phyloP scores from a whole-genome alignment of 2,329 filamentous ascomycete genomes.

The Didymella glomerata region DNA sequence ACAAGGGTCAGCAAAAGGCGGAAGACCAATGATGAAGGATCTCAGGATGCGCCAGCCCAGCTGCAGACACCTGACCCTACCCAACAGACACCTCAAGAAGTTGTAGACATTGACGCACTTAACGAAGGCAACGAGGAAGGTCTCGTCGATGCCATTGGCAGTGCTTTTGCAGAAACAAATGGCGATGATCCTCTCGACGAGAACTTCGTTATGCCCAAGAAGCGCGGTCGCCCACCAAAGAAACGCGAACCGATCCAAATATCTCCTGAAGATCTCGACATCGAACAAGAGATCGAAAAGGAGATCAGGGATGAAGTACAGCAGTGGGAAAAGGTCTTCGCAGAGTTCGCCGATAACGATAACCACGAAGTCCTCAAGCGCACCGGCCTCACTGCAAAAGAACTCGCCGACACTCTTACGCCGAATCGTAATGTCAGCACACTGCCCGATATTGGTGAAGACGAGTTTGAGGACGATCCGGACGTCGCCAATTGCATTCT shows the following conservation, averaged over 20 bases:
- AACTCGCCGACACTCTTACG: conserved; percentile 38
- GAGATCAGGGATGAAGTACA: conserved; percentile 53
- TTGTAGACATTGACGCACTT: conserved; percentile 30
- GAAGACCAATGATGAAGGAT: conserved; percentile 33
- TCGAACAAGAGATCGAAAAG: conserved; percentile 57
- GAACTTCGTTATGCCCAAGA: conserved; percentile 43
- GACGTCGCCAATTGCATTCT: conserved; percentile 86
- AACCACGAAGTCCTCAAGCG: conserved; percentile 41
- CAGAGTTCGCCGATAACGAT: conserved; percentile 40
- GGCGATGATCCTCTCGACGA: conserved; percentile 34
- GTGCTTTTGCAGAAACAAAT: conserved; percentile 32
- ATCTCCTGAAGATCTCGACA: conserved; percentile 56
- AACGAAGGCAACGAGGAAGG: conserved; percentile 35
- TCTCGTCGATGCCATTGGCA: conserved; percentile 30
- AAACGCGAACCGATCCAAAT: conserved; percentile 47
- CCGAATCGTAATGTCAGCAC: conserved; percentile 37
- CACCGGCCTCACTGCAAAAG: conserved; percentile 40
- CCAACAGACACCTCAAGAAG: conserved; percentile 12
- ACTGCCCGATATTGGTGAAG: conserved; percentile 71
- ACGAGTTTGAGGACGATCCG: conserved; percentile 88
- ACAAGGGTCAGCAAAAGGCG: conserved; percentile 36
- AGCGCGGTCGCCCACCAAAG: conserved; percentile 49
- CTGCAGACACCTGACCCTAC: conserved; percentile 15
- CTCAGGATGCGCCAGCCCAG: conserved; percentile 20
- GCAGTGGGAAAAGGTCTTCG: conserved; percentile 43